Evolutionary conservation across 345 rosid species (phyloP).

Genomic region (Triadica sebifera): DNA sequence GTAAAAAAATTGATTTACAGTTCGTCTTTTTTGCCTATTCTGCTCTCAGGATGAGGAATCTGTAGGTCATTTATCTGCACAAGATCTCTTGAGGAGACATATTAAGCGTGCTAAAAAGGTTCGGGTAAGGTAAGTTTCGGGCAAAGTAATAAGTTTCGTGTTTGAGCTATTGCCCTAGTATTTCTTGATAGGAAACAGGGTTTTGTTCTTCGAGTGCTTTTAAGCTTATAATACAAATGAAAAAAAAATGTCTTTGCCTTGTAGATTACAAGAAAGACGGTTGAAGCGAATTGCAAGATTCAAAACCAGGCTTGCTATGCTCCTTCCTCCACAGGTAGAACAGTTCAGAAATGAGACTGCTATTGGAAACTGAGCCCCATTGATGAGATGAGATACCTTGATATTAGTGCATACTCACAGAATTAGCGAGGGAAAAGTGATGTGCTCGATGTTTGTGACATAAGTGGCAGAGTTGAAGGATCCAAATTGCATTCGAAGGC

Average conservation of each 20-base stretch:
- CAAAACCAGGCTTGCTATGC: constrained; percentile 73
- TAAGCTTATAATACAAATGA: neutral
- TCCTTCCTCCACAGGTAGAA: constrained; percentile 69
- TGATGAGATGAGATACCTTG: neutral
- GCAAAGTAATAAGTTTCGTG: too few species aligned
- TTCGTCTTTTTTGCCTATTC: constrained; percentile 4
- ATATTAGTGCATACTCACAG: neutral
- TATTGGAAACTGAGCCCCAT: constrained; percentile 32
- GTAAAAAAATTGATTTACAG: constrained; percentile 6
- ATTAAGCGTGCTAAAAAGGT: constrained; percentile 68
- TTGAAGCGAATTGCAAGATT: constrained; percentile 72
- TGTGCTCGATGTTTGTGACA: neutral
- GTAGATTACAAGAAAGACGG: constrained; percentile 69
- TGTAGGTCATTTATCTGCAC: constrained; percentile 48
- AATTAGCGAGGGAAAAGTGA: neutral
- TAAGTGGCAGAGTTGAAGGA: constrained; percentile 1
- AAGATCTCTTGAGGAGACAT: constrained; percentile 71
- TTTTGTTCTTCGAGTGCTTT: neutral
- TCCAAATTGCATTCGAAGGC: neutral
- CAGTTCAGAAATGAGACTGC: constrained; percentile 34
- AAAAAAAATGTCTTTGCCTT: constrained; percentile 7
- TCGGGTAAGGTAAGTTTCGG: constrained; percentile 56
- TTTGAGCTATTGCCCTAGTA: neutral
- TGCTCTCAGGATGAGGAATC: constrained; percentile 54
- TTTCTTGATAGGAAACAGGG: neutral